These are phyloP conservation scores for Zymoseptoria crescenta DNA, from an alignment of 2,329 filamentous ascomycete genomes.

Conservation along the genomic window DNA sequence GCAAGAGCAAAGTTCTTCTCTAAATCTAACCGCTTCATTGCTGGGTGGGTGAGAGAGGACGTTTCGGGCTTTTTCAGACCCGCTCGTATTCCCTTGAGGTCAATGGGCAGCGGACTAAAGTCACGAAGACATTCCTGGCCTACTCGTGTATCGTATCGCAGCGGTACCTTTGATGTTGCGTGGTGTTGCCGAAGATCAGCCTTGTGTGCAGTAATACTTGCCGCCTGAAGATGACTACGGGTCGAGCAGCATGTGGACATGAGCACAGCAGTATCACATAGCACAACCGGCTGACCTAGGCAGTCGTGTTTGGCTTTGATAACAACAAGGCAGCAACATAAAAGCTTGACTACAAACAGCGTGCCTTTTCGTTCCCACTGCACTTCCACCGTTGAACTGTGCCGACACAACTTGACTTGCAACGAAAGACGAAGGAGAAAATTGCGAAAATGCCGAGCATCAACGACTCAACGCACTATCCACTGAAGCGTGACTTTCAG, in stretches of 20 bases:
- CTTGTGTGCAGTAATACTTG: neutral
- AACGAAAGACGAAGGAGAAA: neutral
- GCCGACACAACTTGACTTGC: neutral
- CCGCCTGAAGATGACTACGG: neutral
- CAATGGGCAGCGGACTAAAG: slow-evolving; percentile 28
- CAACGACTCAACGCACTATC: slow-evolving; percentile 6
- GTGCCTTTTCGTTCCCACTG: neutral
- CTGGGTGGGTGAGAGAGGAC: neutral
- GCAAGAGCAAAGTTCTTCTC: neutral
- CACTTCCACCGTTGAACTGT: neutral
- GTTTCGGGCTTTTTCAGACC: slow-evolving; percentile 27
- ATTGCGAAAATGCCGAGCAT: neutral
- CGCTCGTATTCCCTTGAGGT: slow-evolving; percentile 20
- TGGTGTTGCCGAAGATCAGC: neutral
- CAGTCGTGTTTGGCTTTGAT: neutral
- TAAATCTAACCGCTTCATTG: neutral
- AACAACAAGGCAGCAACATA: neutral
- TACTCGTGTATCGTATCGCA: neutral
- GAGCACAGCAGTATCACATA: neutral
- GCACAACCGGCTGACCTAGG: too few species aligned
- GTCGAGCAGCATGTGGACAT: neutral
- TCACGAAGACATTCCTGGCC: slow-evolving; percentile 20
- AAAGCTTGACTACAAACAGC: too few species aligned
- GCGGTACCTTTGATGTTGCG: neutral
- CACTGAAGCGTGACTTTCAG: slow-evolving; percentile 12